Conservation (phyloP, 129 eudicot genomes). For the Sambucus nigra region DNA sequence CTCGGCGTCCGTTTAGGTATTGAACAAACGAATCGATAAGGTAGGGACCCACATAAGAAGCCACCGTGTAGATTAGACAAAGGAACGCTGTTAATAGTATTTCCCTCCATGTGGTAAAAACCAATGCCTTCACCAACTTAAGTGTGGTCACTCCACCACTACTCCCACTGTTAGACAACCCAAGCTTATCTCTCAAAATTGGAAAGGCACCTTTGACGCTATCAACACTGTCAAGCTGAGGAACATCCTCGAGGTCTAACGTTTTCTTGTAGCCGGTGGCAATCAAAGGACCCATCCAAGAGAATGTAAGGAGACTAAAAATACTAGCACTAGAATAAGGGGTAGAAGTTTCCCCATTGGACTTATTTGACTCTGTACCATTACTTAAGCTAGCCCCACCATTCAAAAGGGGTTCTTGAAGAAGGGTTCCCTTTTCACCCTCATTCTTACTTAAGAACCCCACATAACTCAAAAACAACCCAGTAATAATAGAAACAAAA, state of each 20-base stretch:
- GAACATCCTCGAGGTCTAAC: constrained; percentile 65
- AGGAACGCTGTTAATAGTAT: constrained; percentile 38
- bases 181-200: constrained; percentile 24
- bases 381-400: constrained; percentile 14
- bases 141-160: constrained; percentile 30
- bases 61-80: constrained; percentile 39
- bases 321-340: constrained; percentile 44
- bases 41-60: constrained; percentile 72
- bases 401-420: constrained; percentile 68
- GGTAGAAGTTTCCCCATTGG: constrained; percentile 29
- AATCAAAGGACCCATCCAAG: constrained; percentile 64
- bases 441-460: constrained; percentile 32
- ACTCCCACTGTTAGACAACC: constrained; percentile 8
- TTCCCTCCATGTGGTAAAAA: constrained; percentile 48
- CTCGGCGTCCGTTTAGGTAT: constrained; percentile 46
- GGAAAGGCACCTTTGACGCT: constrained; percentile 51
- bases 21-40: constrained; percentile 70
- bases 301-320: constrained; percentile 51
- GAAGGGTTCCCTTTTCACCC: constrained; percentile 23
- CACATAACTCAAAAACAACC: constrained; percentile 44
- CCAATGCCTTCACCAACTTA: constrained; percentile 45
- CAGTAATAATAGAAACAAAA: constrained; percentile 23
- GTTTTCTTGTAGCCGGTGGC: constrained; percentile 50
- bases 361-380: constrained; percentile 31
- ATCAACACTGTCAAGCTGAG: constrained; percentile 41